Evolutionary conservation across 768 basidiomycete genomes (phyloP).

Genomic region (Auriculariales sp.): DNA sequence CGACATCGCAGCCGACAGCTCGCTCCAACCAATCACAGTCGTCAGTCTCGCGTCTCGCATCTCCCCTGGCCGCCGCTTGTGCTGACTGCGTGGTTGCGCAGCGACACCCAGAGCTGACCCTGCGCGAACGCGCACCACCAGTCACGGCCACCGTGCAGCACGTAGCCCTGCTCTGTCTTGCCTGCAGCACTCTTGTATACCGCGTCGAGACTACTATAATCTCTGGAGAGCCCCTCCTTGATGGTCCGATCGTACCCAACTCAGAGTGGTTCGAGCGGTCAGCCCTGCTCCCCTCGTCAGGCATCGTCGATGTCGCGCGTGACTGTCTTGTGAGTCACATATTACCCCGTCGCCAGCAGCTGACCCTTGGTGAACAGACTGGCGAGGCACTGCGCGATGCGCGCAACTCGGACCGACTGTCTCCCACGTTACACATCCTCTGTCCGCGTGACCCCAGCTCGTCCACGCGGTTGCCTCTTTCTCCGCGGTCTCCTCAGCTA

Average conservation of each 20-base stretch:
- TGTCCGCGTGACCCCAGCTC: neutral
- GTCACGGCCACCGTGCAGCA: slow-evolving; percentile 24
- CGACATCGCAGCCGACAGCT: slow-evolving; percentile 53
- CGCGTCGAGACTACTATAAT: slow-evolving; percentile 50
- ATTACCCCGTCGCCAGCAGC: slow-evolving; percentile 1
- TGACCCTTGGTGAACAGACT: neutral
- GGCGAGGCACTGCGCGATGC: neutral
- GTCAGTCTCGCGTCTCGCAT: slow-evolving; percentile 25
- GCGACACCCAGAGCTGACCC: slow-evolving; percentile 57
- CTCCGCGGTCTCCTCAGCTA: neutral
- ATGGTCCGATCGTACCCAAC: slow-evolving; percentile 52
- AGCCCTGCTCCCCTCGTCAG: slow-evolving; percentile 46
- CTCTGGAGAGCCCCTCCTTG: slow-evolving; percentile 40
- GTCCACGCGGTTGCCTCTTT: neutral
- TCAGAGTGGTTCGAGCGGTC: slow-evolving; percentile 70
- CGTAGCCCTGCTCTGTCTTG: slow-evolving; percentile 51
- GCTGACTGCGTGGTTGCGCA: slow-evolving; percentile 15
- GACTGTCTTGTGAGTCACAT: slow-evolving; percentile 45
- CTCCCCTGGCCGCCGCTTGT: neutral
- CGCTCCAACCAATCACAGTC: too few species aligned
- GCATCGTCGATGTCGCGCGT: slow-evolving; percentile 51
- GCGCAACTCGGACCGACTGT: neutral
- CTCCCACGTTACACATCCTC: slow-evolving; percentile 5
- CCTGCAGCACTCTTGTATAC: slow-evolving; percentile 51
- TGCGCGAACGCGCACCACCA: slow-evolving; percentile 34